phyloP scores from a whole-genome alignment of 495 filamentous ascomycete genomes.

The Penicillium flavigenum region DNA sequence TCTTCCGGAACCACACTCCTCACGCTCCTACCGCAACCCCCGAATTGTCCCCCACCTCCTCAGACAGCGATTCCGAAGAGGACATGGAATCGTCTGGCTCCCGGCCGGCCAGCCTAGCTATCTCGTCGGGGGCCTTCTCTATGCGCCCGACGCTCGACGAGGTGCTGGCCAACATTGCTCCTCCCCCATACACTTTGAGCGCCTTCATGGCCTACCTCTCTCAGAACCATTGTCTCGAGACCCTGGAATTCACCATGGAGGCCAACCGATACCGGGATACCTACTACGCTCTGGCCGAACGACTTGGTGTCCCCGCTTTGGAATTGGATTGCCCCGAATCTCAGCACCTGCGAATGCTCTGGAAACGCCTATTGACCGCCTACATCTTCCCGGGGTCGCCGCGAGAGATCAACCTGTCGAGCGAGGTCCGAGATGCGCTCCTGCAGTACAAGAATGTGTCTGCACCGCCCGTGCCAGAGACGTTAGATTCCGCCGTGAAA shows the following conservation, averaged over 20 bases:
- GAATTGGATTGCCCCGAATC: conserved; percentile 54
- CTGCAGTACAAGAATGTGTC: conserved; percentile 59
- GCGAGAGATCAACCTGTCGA: conserved; percentile 90
- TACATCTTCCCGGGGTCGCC: conserved; percentile 65
- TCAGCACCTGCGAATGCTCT: conserved; percentile 73
- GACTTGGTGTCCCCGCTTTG: conserved; percentile 42
- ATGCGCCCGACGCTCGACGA: conserved; percentile 82
- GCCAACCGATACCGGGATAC: conserved; percentile 83
- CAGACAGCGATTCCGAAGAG: conserved; percentile 57
- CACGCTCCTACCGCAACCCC: conserved; percentile 42
- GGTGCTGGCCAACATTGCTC: conserved; percentile 82
- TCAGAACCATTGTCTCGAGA: conserved; percentile 97
- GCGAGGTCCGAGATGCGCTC: conserved; percentile 77
- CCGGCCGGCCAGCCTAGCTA: conserved; percentile 62
- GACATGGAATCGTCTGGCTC: conserved; percentile 53
- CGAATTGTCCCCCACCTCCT: conserved; percentile 46
- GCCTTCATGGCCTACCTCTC: conserved; percentile 98
- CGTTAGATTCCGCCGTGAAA: conserved; percentile 82
- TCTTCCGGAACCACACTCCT: conserved; percentile 44
- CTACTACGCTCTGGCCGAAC: conserved; percentile 57
- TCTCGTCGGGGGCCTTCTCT: conserved; percentile 62
- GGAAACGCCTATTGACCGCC: conserved; percentile 57
- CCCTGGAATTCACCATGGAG: conserved; percentile 95
- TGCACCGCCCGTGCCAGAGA: conserved; percentile 72
- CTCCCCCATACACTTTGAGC: conserved; percentile 89